Base-by-base conservation (phyloP, 345 rosid genomes). In the Viola odorata region DNA sequence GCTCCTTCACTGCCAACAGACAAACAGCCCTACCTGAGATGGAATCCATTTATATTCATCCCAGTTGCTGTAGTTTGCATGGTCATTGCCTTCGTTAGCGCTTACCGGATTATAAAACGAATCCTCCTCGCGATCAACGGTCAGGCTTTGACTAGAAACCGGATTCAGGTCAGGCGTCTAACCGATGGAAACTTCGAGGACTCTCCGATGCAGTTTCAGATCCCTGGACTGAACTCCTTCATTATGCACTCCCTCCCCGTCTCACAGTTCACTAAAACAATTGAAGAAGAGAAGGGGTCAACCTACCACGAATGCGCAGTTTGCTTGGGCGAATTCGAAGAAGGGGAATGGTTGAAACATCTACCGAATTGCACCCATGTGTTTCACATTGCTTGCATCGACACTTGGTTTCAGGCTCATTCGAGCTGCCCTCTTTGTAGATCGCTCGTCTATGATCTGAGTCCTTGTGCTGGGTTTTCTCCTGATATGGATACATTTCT, bases 251-350 rank as follows among this genome's bases (percentile, higher is more conserved):
- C 71, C n/a, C n/a, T n/a, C n/a, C n/a, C n/a, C n/a, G n/a, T n/a
- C n/a, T n/a, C n/a, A n/a, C n/a, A n/a, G n/a, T n/a, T n/a, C n/a
- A n/a, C n/a, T n/a, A n/a, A n/a, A n/a, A n/a, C n/a, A n/a, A n/a
- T n/a, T n/a, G n/a, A n/a, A n/a, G n/a, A n/a, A n/a, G n/a, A n/a
- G n/a, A 64, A 0, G 56, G 41, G 55, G 6, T 4, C n/a, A 9
- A 70, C 50, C 55, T 36, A 59, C 66, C 50, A 53, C 0, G 82
- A 75, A 5, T 81, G 85, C 8, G 70, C 79, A 3, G 75, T 77
- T 48, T 75, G 84, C 47, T 75, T 79, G 66, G 76, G 73, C 2
- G 83, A 81, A 44, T 78, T 74, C 8, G 69, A 70, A n/a, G n/a
- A n/a, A 11, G 79, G 75, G 17, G 85, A 76, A 15, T 61, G 71